Evolutionary conservation across 208 protist genomes (phyloP).

Genomic region (Trypanosoma theileri): DNA sequence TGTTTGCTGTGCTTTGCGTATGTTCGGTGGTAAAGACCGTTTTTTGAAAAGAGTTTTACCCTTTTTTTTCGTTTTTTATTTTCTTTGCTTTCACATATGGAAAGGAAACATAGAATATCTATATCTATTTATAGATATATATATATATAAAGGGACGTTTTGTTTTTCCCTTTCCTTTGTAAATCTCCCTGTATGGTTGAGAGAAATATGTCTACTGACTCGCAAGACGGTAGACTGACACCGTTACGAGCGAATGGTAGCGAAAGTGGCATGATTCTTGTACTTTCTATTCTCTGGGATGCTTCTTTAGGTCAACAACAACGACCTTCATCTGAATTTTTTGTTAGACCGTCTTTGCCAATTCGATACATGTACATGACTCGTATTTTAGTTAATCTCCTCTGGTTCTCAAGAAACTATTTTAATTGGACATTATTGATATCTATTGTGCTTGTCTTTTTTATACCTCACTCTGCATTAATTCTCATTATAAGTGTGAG

Average conservation of each 20-base stretch:
- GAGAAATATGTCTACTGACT: background rate
- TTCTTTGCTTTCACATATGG: too few relatives aligned
- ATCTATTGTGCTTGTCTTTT: slow-evolving; percentile 11
- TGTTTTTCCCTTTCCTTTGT: too few relatives aligned
- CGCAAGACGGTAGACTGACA: background rate
- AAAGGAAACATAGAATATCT: too few relatives aligned
- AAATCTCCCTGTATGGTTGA: too few relatives aligned
- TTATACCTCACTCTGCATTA: slow-evolving; percentile 15
- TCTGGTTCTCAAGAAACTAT: slow-evolving; percentile 44
- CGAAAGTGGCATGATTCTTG: background rate
- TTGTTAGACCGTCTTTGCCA: slow-evolving; percentile 18
- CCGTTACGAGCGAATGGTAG: background rate
- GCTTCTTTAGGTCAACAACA: slow-evolving; percentile 21
- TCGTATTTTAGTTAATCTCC: slow-evolving; percentile 33
- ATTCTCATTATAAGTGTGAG: slow-evolving; percentile 11
- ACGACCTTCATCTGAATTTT: slow-evolving; percentile 19
- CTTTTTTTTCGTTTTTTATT: too few relatives aligned
- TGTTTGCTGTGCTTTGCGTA: too few relatives aligned
- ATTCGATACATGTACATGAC: slow-evolving; percentile 27
- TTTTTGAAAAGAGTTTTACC: too few relatives aligned
- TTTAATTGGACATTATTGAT: slow-evolving; percentile 25
- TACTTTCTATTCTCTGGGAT: slow-evolving; percentile 21
- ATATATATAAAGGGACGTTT: too few relatives aligned
- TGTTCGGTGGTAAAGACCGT: too few relatives aligned
- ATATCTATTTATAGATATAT: too few relatives aligned